phyloP scores from a whole-genome alignment of 1,139 yeast species.

The Tardiomyces depauwii region DNA sequence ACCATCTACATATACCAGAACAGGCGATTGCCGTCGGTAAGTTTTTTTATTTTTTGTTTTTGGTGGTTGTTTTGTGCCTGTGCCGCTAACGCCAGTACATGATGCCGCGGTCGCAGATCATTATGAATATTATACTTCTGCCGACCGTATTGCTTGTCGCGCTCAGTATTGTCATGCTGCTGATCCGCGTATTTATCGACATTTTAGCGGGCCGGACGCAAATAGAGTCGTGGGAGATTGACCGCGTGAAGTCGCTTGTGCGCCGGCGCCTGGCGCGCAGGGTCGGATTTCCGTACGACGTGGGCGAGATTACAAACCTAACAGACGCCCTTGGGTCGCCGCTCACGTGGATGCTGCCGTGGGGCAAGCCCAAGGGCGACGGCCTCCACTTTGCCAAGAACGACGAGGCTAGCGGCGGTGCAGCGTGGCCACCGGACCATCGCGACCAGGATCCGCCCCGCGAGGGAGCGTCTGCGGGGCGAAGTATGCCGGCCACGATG shows the following conservation, averaged over 20 bases:
- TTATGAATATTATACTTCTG: constrained; percentile 43
- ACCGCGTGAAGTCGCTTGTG: constrained; percentile 61
- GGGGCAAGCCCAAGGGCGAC: constrained; percentile 30
- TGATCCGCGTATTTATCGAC: constrained; percentile 50
- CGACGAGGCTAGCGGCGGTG: constrained; percentile 43
- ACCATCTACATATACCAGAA: constrained; percentile 38
- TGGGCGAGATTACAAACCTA: constrained; percentile 45
- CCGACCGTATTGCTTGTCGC: constrained; percentile 51
- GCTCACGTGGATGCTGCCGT: constrained; percentile 21
- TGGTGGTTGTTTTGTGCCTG: too few species aligned
- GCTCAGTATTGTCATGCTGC: constrained; percentile 45
- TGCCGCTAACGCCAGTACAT: constrained; percentile 28
- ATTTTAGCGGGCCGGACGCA: constrained; percentile 69
- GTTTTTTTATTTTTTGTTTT: constrained; percentile 4
- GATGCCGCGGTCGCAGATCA: constrained; percentile 41
- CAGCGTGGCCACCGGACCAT: constrained; percentile 79
- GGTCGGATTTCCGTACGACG: constrained; percentile 71
- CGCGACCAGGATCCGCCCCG: constrained; percentile 32
- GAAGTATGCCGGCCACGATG: constrained; percentile 14
- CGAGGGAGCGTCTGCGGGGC: constrained; percentile 1
- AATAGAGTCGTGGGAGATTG: constrained; percentile 89
- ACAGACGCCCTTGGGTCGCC: constrained; percentile 43
- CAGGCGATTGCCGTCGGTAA: constrained; percentile 38
- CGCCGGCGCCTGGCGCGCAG: constrained; percentile 22
- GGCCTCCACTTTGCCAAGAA: constrained; percentile 45